Percentiles rank a stretch among this genome's conserved stretches.
Conservation (phyloP, 768 basidiomycete species). For the Boletus reticulatus region DNA sequence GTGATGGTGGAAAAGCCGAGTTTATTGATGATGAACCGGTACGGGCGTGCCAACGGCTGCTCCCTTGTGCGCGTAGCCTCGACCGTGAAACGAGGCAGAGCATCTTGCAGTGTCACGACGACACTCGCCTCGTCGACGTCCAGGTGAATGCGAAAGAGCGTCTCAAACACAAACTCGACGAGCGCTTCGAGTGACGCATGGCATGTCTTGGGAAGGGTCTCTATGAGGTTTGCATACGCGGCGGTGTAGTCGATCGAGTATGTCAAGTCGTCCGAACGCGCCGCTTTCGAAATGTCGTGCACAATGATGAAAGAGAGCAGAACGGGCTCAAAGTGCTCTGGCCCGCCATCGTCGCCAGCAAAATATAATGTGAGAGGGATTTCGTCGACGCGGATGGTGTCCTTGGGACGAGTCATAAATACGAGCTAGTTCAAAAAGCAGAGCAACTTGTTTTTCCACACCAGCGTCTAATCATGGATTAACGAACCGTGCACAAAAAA, state of each 20-base stretch:
- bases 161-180: conserved; percentile 37
- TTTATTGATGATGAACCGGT: conserved; percentile 31
- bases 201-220: conserved; percentile 17
- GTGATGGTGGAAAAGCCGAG: conserved; percentile 56
- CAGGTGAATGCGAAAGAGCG: conserved; percentile 36
- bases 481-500: too few species aligned
- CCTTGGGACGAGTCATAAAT: conserved; percentile 1
- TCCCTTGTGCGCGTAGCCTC: conserved; percentile 33
- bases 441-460: too few species aligned
- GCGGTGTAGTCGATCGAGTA: conserved; percentile 66
- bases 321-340: conserved; percentile 46
- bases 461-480: too few species aligned
- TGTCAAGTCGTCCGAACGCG: conserved; percentile 49
- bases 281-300: conserved; percentile 49
- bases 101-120: conserved; percentile 47
- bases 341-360: conserved; percentile 24
- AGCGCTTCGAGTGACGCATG: conserved; percentile 50
- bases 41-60: conserved; percentile 14
- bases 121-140: conserved; percentile 40
- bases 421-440: too few species aligned
- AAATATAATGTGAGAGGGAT: conserved; percentile 43
- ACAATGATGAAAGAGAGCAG: conserved; percentile 49
- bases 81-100: conserved; percentile 41
- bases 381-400: conserved; percentile 47
- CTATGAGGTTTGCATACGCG: conserved; percentile 30